Conservation (phyloP, 345 rosid species). For the Salix dunnii region DNA sequence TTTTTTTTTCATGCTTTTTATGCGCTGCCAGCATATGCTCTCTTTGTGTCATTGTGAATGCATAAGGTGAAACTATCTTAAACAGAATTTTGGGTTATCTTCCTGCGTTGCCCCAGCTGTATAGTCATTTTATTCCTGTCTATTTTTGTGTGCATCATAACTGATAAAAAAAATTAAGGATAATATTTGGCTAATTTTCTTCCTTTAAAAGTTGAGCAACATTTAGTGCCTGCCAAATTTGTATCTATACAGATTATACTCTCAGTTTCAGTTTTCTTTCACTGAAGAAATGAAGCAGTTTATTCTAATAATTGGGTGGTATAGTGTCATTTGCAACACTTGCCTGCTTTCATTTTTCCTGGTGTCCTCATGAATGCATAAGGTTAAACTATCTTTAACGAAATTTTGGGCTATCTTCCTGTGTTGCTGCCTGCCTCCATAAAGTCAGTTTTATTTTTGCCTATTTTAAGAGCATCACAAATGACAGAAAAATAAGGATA, state of each 20-base stretch:
- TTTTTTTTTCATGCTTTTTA: neutral
- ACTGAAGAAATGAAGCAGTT: neutral
- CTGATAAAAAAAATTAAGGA: neutral
- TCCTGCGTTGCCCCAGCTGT: neutral
- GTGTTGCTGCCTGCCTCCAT: neutral
- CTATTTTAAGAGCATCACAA: neutral
- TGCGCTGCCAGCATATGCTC: neutral
- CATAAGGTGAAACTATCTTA: neutral
- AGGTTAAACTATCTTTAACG: neutral
- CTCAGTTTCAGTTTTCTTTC: neutral
- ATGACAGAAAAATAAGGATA: neutral
- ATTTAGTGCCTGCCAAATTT: neutral
- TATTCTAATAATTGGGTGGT: neutral
- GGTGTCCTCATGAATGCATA: neutral
- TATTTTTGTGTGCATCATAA: neutral
- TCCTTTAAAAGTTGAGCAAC: neutral
- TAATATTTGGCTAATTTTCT: neutral
- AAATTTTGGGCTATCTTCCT: neutral
- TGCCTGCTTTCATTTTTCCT: neutral
- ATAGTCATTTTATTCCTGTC: neutral
- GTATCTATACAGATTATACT: neutral
- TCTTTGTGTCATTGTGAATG: neutral
- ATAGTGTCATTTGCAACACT: neutral
- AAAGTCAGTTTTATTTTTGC: neutral
- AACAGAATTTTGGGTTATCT: neutral